Percentiles rank a stretch among this genome's conserved stretches.
phyloP scores from a whole-genome alignment of 2,329 filamentous ascomycete genomes.

The Colletotrichum lentis region DNA sequence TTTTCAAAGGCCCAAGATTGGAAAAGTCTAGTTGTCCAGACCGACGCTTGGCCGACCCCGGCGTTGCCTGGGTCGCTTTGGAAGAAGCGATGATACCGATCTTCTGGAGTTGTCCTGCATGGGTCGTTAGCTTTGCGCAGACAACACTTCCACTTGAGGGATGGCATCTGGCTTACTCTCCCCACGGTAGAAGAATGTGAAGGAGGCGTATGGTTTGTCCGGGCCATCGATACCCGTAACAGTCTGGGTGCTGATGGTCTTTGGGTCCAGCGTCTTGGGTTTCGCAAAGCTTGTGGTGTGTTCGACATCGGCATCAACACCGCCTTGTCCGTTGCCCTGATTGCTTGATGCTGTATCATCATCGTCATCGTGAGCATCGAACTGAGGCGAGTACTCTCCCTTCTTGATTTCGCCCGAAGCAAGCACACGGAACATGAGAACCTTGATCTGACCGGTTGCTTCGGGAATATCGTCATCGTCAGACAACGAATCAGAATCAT shows the following conservation, averaged over 20 bases:
- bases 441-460: constrained; percentile 96
- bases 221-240: constrained; percentile 98
- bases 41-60: constrained; percentile 74
- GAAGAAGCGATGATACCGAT: constrained; percentile 84
- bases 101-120: constrained; percentile 87
- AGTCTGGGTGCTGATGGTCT: constrained; percentile 97
- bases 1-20: constrained; percentile 82
- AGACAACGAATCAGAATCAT: constrained; percentile 77
- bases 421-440: constrained; percentile 92
- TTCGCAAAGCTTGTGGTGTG: constrained; percentile 98
- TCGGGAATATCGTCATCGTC: constrained; percentile 90
- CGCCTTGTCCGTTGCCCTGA: constrained; percentile 63
- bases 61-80: constrained; percentile 70
- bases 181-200: constrained; percentile 97
- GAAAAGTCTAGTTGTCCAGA: constrained; percentile 87
- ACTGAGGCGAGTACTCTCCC: constrained; percentile 97
- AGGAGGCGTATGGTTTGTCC: constrained; percentile 94
- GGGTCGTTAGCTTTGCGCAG: neutral
- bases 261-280: constrained; percentile 93
- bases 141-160: constrained; percentile 7
- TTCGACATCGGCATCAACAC: constrained; percentile 83
- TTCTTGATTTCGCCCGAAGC: constrained; percentile 97
- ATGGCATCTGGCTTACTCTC: constrained; percentile 73
- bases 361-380: constrained; percentile 95
- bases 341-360: constrained; percentile 67